These are phyloP conservation scores for Pseudozyma pruni DNA, from an alignment of 1,284 basidiomycete genomes.

Conservation along the genomic window DNA sequence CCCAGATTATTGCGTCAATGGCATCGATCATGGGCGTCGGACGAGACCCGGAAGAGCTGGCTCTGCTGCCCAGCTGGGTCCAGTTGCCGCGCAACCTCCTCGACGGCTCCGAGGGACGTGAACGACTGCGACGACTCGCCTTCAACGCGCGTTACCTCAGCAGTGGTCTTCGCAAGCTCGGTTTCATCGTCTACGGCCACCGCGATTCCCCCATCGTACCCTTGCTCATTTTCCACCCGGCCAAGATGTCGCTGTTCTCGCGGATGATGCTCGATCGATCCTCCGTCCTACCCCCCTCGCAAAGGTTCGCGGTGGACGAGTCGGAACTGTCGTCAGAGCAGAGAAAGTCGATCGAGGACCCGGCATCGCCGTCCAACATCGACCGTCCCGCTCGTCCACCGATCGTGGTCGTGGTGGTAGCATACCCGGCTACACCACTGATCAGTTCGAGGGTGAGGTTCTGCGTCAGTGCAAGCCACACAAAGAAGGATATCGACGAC, in stretches of 20 bases:
- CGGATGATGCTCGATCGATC: conserved; percentile 65
- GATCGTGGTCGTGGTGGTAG: conserved; percentile 64
- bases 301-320: conserved; percentile 48
- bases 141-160: conserved; percentile 96
- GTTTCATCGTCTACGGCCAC: conserved; percentile 96
- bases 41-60: conserved; percentile 50
- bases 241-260: conserved; percentile 66
- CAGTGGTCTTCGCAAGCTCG: conserved; percentile 85
- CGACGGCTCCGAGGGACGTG: conserved; percentile 75
- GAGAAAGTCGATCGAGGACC: conserved; percentile 44
- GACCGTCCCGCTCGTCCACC: conserved; percentile 54
- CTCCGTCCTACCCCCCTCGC: conserved; percentile 56
- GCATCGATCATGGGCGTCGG: conserved; percentile 89
- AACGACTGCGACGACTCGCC: conserved; percentile 84
- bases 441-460: conserved; percentile 90
- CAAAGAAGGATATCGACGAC: conserved; percentile 93
- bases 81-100: conserved; percentile 56
- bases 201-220: conserved; percentile 93
- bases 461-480: conserved; percentile 93
- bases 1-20: conserved; percentile 92
- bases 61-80: conserved; percentile 62
- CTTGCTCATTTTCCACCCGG: conserved; percentile 90
- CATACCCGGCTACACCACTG: conserved; percentile 84
- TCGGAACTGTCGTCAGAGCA: conserved; percentile 45
- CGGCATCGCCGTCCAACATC: conserved; percentile 36